These are phyloP conservation scores for Aspergillus ostianus DNA, from an alignment of 495 filamentous ascomycete genomes.

Conservation along the genomic window DNA sequence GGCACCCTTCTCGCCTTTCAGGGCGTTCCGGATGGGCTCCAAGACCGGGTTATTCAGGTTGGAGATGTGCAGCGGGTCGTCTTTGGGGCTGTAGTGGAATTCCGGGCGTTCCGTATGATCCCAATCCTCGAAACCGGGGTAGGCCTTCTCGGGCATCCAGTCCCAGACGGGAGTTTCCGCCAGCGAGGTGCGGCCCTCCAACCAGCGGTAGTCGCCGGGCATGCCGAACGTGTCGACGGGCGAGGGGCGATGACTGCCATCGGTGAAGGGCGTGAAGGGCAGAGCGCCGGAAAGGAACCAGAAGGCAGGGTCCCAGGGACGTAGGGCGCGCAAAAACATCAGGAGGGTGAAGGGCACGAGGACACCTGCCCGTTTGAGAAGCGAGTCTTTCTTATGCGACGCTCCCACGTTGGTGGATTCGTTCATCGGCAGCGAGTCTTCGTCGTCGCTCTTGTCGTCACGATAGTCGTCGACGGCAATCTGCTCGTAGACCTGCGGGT, in stretches of 20 bases:
- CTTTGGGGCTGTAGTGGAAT: conserved; percentile 37
- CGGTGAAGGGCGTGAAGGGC: conserved; percentile 26
- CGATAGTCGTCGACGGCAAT: conserved; percentile 30
- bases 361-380: conserved; percentile 17
- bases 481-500: conserved; percentile 32
- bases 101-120: conserved; percentile 15
- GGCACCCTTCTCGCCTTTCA: conserved; percentile 32
- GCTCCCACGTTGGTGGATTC: conserved; percentile 7
- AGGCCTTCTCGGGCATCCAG: conserved; percentile 31
- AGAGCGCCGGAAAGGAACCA: conserved; percentile 33
- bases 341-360: conserved; percentile 22
- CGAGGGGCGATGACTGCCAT: conserved; percentile 24
- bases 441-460: conserved; percentile 31
- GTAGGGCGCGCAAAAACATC: conserved; percentile 25
- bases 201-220: conserved; percentile 22
- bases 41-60: conserved; percentile 44
- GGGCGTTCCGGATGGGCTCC: conserved; percentile 28
- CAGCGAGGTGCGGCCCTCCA: conserved; percentile 26
- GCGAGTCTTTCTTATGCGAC: conserved; percentile 10
- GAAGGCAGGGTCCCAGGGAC: conserved; percentile 32
- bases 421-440: conserved; percentile 24
- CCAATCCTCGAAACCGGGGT: conserved; percentile 38
- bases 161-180: conserved; percentile 21
- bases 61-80: conserved; percentile 45
- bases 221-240: conserved; percentile 27